These are phyloP conservation scores for Paraphaeosphaeria sporulosa DNA, from an alignment of 2,329 filamentous ascomycete genomes.

Conservation along the genomic window DNA sequence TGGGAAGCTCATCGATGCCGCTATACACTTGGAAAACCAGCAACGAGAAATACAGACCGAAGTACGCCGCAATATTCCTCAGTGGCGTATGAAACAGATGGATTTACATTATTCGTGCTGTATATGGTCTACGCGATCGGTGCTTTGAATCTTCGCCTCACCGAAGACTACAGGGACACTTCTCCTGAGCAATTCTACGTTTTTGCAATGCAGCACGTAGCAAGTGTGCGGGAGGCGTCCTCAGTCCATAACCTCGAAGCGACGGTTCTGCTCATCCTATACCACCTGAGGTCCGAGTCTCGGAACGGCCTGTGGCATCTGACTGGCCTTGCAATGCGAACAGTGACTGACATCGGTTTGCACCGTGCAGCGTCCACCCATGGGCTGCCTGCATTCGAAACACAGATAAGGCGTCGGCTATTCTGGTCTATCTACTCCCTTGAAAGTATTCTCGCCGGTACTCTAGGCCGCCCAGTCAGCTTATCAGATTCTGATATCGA, in stretches of 20 bases:
- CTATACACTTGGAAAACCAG: constrained; percentile 8
- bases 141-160: constrained; percentile 58
- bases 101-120: constrained; percentile 60
- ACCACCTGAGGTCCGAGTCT: constrained; percentile 60
- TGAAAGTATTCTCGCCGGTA: constrained; percentile 59
- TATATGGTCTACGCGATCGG: constrained; percentile 63
- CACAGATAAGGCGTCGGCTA: constrained; percentile 56
- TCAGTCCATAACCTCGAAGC: constrained; percentile 62
- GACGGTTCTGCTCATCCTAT: constrained; percentile 60
- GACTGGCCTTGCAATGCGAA: constrained; percentile 63
- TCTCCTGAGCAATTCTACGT: constrained; percentile 57
- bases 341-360: constrained; percentile 60
- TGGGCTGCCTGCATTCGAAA: constrained; percentile 51
- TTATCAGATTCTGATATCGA: constrained; percentile 62
- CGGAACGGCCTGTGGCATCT: constrained; percentile 63
- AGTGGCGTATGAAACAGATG: constrained; percentile 32
- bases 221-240: constrained; percentile 57
- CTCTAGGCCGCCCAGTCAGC: constrained; percentile 59
- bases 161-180: constrained; percentile 53
- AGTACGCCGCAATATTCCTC: constrained; percentile 12
- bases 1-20: constrained; percentile 50
- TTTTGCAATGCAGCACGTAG: constrained; percentile 58
- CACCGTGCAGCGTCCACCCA: constrained; percentile 58
- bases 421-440: constrained; percentile 63
- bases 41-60: background rate